Base-by-base conservation (phyloP, 2,329 filamentous ascomycete genomes). In the Aureobasidium sp. region DNA sequence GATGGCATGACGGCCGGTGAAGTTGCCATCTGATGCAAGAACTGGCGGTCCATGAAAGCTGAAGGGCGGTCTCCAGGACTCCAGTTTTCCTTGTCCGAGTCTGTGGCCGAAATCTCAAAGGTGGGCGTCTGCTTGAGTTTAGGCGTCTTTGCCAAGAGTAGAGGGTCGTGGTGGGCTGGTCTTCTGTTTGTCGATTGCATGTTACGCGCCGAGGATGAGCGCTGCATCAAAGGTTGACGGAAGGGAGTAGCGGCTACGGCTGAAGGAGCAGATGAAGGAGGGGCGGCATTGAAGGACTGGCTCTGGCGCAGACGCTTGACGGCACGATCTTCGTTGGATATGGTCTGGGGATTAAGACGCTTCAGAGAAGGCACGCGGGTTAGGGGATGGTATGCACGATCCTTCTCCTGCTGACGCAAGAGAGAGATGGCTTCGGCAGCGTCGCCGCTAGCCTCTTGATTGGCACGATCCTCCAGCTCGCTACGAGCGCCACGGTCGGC, bases 51-150 rank as follows among this genome's bases (percentile, higher is more conserved):
- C 31, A 60, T 45, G 44, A 49, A 60, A 20, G 57, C 57, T 15
- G 57, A 60, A 27, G 57, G 57, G 31, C 57, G 57, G 7, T 60
- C 57, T 5, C 55, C 55, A 80, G 87, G 70, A 79, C 84, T 83
- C 84, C 91, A 95, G 71, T 97, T 97, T 77, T 97, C 93, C 76
- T 97, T 97, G 73, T 97, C 93, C 1, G 91, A 96, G 69, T 96
- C 92, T 53, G 85, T 73, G 76, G 84, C 84, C 71, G 68, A 78
- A 68, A 74, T 78, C 74, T 79, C 76, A 27, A 80, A 77, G 41
- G 70, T 71, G n/a, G 65, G 67, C 6, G 68, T 67, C 41, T 70
- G 67, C 64, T 72, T 72, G 41, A 70, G 62, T 57, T 69, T 64
- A 27, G 42, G 62, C 0, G 59, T 59, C 29, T 44, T 62, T 31